Evolutionary conservation across 2,329 filamentous ascomycete species (phyloP).

Genomic region (Simplicillium sp.): DNA sequence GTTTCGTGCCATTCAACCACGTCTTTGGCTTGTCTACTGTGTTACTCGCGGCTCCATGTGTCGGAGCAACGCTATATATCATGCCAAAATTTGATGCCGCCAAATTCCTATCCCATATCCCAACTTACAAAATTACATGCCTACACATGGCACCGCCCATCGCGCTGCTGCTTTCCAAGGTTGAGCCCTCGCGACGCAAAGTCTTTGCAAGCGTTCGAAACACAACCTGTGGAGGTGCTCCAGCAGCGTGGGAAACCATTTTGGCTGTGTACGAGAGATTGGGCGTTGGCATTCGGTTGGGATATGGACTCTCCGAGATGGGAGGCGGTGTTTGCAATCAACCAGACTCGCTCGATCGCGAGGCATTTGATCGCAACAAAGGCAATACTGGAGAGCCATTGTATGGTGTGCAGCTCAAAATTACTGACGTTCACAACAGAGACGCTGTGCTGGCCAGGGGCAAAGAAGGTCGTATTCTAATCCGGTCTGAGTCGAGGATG

Average conservation of each 20-base stretch:
- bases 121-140: conserved; percentile 54
- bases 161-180: conserved; percentile 59
- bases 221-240: conserved; percentile 54
- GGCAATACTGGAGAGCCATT: not conserved
- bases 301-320: conserved; percentile 72
- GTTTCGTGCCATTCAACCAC: conserved; percentile 64
- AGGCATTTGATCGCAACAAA: too few species aligned
- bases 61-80: conserved; percentile 51
- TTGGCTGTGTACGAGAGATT: conserved; percentile 51
- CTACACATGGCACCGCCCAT: conserved; percentile 61
- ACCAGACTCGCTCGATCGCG: too few species aligned
- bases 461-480: not conserved
- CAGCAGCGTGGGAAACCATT: conserved; percentile 44
- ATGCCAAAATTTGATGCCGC: conserved; percentile 64
- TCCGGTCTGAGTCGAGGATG: not conserved
- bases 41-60: conserved; percentile 43
- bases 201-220: conserved; percentile 41
- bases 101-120: conserved; percentile 50
- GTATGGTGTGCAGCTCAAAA: not conserved
- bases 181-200: conserved; percentile 27
- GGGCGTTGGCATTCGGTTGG: conserved; percentile 44
- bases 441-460: not conserved
- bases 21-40: conserved; percentile 50
- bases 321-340: conserved; percentile 48
- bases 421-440: not conserved